Base-by-base conservation (phyloP, 495 filamentous ascomycete genomes). In the Tuber aestivum region DNA sequence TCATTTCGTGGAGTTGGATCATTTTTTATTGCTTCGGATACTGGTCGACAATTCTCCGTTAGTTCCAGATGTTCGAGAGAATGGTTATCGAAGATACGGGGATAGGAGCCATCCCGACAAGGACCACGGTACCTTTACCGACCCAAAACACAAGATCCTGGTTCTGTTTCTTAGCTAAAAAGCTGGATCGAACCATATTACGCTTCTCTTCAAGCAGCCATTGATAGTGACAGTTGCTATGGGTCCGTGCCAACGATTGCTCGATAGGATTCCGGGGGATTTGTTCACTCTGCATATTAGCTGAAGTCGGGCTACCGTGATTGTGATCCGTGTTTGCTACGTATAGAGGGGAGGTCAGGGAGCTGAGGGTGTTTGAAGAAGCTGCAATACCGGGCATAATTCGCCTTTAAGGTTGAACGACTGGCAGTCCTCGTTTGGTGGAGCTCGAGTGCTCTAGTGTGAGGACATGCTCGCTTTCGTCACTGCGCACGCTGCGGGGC, bases 211-310 rank as follows among this genome's bases (percentile, higher is more conserved):
- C 56, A 35, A 65, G 27, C 7, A 65, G 20, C 56, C 56, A 65
- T 27, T 65, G 56, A 35, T 65, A 65, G 27, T 65, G 56, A 35
- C 56, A 65, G 16, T 65, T 35, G 56, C 56, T 35, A 35, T 35
- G 56, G 27, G 56, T 35, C 56, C 27, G 56, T 18, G 27, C 56
- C 35, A 35, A 35, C 35, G 2, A 0, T 65, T 65, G 56, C 56
- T 65, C 56, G 32, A 65, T 35, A 14, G 56, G 27, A 16, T 65
- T 18, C 27, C 16, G 3, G 5, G 56, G 12, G 27, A 12, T 7
- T 65, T 65, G 56, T 65, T 65, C 56, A 65, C 18, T 5, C 56
- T 65, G 56, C 56, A 65, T 65, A 65, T 65, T 65, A 65, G 35
- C 56, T 35, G 35, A 65, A 65, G 27, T 65, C 27, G 56, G 27